phyloP scores from a whole-genome alignment of 495 filamentous ascomycete genomes.

The Penicillium odoratum region DNA sequence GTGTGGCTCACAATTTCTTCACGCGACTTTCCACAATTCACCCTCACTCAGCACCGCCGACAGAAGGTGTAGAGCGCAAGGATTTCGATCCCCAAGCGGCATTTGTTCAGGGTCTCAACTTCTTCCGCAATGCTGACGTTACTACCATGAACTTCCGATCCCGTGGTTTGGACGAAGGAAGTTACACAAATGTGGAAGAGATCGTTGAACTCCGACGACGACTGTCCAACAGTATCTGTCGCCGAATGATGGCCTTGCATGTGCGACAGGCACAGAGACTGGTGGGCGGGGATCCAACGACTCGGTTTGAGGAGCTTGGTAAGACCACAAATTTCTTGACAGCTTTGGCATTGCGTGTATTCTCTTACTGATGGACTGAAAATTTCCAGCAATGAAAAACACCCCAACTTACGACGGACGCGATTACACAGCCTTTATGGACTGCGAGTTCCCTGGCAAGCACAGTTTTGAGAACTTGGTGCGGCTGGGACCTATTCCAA shows the following conservation, averaged over 20 bases:
- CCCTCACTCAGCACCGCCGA: slow-evolving; percentile 44
- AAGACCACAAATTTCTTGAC: neutral
- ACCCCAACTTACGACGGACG: slow-evolving; percentile 35
- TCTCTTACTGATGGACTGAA: slow-evolving; percentile 8
- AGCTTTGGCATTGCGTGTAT: neutral
- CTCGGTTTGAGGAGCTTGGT: slow-evolving; percentile 42
- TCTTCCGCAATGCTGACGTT: slow-evolving; percentile 38
- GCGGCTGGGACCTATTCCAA: slow-evolving; percentile 42
- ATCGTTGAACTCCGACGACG: slow-evolving; percentile 40
- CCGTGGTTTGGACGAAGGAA: slow-evolving; percentile 38
- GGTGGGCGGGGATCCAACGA: slow-evolving; percentile 38
- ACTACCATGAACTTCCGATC: slow-evolving; percentile 35
- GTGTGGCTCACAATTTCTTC: slow-evolving; percentile 56
- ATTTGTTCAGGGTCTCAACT: slow-evolving; percentile 42
- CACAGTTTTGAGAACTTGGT: slow-evolving; percentile 43
- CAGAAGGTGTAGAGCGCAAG: slow-evolving; percentile 42
- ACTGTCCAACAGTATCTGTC: slow-evolving; percentile 41
- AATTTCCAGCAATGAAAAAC: slow-evolving; percentile 30
- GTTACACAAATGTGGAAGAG: slow-evolving; percentile 42
- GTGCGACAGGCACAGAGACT: slow-evolving; percentile 42
- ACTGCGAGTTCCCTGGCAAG: slow-evolving; percentile 41
- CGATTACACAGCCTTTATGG: slow-evolving; percentile 44
- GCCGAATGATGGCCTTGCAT: slow-evolving; percentile 44
- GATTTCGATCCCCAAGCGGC: slow-evolving; percentile 46
- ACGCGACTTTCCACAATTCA: slow-evolving; percentile 60